A percentile compares a stretch with the other conserved stretches of the same genome.
These are phyloP conservation scores for Whalleya microplaca DNA, from an alignment of 2,329 filamentous ascomycete genomes.

Conservation along the genomic window DNA sequence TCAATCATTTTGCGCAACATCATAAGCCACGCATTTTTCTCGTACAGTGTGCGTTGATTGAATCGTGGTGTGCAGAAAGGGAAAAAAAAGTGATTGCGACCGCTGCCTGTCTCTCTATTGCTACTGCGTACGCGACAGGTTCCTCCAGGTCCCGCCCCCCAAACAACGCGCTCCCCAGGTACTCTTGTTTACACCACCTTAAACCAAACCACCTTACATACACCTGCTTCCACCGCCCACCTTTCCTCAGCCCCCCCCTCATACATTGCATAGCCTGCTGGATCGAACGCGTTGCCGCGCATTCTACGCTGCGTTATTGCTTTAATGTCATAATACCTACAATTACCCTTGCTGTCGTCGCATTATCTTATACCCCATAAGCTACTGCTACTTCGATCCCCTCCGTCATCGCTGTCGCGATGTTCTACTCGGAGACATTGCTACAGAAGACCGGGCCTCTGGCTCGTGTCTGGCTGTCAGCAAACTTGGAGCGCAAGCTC, in stretches of 20 bases:
- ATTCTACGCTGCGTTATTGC: slow-evolving; percentile 5
- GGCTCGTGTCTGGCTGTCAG: slow-evolving; percentile 96
- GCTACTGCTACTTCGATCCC: slow-evolving; percentile 18
- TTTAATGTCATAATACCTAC: slow-evolving; percentile 26
- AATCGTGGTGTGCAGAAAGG: slow-evolving; percentile 15
- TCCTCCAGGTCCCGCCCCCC: slow-evolving; percentile 31
- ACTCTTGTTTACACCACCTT: slow-evolving; percentile 33
- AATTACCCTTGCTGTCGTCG: slow-evolving; percentile 5
- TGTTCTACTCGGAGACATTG: slow-evolving; percentile 98
- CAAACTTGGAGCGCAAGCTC: slow-evolving; percentile 97
- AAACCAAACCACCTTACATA: too few relatives aligned
- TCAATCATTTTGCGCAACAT: slow-evolving; percentile 5
- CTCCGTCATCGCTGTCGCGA: slow-evolving; percentile 50
- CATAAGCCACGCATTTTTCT: not conserved
- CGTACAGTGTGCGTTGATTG: slow-evolving; percentile 21
- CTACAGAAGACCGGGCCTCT: slow-evolving; percentile 96
- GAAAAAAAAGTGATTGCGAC: slow-evolving; percentile 14
- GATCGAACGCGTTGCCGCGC: slow-evolving; percentile 24
- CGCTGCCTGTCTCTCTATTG: slow-evolving; percentile 14
- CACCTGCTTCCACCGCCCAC: slow-evolving; percentile 20
- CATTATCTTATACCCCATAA: slow-evolving; percentile 21
- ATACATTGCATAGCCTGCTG: not conserved
- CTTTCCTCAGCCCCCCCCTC: slow-evolving; percentile 18
- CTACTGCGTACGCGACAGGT: slow-evolving; percentile 29
- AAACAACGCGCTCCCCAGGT: slow-evolving; percentile 33